Conservation (phyloP, 202 grass and related monocot species). For the Schoenoplectus tabernaemontani region DNA sequence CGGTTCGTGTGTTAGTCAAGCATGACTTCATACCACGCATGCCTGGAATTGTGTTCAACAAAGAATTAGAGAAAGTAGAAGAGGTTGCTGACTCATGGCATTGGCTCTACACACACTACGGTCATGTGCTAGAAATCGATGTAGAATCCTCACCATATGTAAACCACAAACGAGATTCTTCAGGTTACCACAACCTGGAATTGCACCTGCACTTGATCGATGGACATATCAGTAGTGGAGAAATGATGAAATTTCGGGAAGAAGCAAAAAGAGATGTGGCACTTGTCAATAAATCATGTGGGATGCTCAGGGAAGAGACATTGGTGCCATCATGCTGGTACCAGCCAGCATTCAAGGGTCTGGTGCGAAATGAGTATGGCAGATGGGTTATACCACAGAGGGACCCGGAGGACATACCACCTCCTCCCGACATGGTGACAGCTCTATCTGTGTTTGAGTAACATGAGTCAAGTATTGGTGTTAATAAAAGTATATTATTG, state of each 20-base stretch:
- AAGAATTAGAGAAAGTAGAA: conserved; percentile 21
- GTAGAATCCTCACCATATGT: conserved; percentile 20
- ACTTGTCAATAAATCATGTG: conserved; percentile 23
- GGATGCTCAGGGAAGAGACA: conserved; percentile 18
- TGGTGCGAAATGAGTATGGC: conserved; percentile 7
- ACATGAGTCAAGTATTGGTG: not conserved
- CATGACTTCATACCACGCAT: conserved; percentile 23
- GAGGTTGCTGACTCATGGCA: conserved; percentile 1
- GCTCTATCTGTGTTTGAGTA: conserved; percentile 6
- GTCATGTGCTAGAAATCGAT: conserved; percentile 16
- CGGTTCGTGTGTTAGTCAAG: conserved; percentile 22
- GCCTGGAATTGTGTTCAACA: conserved; percentile 26
- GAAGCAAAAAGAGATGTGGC: conserved; percentile 20
- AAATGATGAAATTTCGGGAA: conserved; percentile 7
- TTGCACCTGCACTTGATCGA: conserved; percentile 19
- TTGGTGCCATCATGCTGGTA: conserved; percentile 20
- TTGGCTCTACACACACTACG: conserved; percentile 19
- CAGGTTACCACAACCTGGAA: conserved; percentile 23
- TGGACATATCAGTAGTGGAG: conserved; percentile 12
- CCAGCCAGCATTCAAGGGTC: conserved; percentile 20
- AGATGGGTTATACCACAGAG: conserved; percentile 18
- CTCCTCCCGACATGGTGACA: conserved; percentile 11
- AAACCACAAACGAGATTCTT: conserved; percentile 12
- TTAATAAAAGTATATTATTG: not conserved
- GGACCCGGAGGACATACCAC: conserved; percentile 9